Evolutionary conservation across 139 green algal genomes (phyloP).

Genomic region (Asterochloris sp.): DNA sequence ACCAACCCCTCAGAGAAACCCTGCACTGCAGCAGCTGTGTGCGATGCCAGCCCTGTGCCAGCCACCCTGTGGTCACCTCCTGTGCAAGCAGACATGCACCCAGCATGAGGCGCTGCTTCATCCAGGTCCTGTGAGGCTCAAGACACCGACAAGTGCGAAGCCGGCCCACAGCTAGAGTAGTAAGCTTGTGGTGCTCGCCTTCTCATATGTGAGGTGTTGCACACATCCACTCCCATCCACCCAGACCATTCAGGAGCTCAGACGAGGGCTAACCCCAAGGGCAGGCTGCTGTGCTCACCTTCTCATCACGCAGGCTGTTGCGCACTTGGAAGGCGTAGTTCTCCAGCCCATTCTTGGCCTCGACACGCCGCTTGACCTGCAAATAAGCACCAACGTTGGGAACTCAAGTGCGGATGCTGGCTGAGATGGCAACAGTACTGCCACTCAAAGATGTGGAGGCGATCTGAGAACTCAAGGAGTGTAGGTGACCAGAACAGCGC

Average conservation of each 20-base stretch:
- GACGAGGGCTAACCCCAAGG: not conserved
- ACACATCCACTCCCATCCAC: not conserved
- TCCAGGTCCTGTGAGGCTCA: too few relatives aligned
- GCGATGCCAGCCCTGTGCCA: too few relatives aligned
- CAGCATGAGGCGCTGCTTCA: too few relatives aligned
- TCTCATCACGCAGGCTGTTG: conserved; percentile 93
- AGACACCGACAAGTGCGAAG: not conserved
- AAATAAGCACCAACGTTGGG: too few relatives aligned
- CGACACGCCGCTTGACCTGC: conserved; percentile 80
- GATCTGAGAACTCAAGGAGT: too few relatives aligned
- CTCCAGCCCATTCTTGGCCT: conserved; percentile 94
- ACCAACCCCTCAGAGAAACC: not conserved
- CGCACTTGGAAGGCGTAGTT: conserved; percentile 94
- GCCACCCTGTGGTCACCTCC: too few relatives aligned
- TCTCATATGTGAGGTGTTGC: not conserved
- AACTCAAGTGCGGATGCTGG: too few relatives aligned
- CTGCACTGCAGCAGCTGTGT: too few relatives aligned
- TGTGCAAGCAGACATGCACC: too few relatives aligned
- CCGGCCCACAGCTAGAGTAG: not conserved
- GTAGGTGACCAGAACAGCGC: too few relatives aligned
- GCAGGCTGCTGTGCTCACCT: conserved; percentile 35
- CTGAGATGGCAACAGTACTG: too few relatives aligned
- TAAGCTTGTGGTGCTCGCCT: not conserved
- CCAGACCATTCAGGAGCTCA: not conserved
- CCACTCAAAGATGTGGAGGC: too few relatives aligned